Evolutionary conservation across 345 rosid species (phyloP).

Genomic region (Citrus glauca): DNA sequence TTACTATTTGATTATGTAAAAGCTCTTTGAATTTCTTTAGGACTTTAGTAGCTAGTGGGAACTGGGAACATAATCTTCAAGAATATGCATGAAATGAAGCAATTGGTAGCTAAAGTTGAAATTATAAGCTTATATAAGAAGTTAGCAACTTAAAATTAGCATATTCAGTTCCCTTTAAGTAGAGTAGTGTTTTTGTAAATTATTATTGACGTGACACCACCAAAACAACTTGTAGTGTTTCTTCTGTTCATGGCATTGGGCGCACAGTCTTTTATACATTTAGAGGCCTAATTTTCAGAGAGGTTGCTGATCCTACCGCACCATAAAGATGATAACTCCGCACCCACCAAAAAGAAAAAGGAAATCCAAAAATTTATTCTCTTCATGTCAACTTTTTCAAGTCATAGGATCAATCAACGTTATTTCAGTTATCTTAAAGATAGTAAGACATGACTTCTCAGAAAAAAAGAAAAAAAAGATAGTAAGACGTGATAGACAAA

Average conservation of each 20-base stretch:
- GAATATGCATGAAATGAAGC: not conserved
- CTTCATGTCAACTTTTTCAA: conserved; percentile 11
- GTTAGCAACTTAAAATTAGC: no score
- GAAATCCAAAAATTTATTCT: conserved; percentile 1
- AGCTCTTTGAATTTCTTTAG: not conserved
- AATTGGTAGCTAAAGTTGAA: not conserved
- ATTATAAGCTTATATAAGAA: not conserved
- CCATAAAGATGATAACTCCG: conserved; percentile 18
- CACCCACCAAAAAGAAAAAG: conserved; percentile 9
- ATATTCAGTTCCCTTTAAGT: no score
- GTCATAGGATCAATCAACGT: conserved; percentile 5
- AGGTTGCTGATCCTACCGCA: not conserved
- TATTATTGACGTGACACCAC: not conserved
- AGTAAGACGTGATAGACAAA: not conserved
- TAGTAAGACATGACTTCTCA: not conserved
- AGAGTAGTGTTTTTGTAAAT: no score
- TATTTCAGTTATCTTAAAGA: not conserved
- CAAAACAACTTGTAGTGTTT: not conserved
- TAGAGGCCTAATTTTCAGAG: not conserved
- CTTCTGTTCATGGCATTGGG: not conserved
- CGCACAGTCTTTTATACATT: no score
- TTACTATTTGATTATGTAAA: no score
- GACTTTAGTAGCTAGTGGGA: not conserved
- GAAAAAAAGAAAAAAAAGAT: not conserved
- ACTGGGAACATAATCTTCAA: not conserved